These are phyloP conservation scores for Dactylellina sp. DNA, from an alignment of 2,329 filamentous ascomycete species.

Conservation along the genomic window DNA sequence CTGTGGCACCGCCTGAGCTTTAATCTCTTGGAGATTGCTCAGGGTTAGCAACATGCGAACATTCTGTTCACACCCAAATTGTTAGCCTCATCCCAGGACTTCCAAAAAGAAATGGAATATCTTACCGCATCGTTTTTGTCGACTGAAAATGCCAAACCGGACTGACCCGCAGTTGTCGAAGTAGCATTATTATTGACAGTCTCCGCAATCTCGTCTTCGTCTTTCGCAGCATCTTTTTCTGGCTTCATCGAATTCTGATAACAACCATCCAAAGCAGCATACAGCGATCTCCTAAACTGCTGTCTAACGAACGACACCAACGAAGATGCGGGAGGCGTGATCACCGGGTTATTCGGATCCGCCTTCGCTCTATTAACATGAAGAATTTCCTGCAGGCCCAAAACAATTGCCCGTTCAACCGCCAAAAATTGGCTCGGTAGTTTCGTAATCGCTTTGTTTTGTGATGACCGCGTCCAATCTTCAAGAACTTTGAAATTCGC, in stretches of 20 bases:
- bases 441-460: conserved; percentile 86
- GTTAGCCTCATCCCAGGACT: conserved; percentile 16
- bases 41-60: conserved; percentile 93
- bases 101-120: neutral
- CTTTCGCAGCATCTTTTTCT: conserved; percentile 71
- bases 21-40: conserved; percentile 87
- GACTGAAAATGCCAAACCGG: conserved; percentile 52
- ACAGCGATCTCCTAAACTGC: conserved; percentile 92
- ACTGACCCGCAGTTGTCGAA: conserved; percentile 40
- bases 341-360: conserved; percentile 78
- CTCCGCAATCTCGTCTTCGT: conserved; percentile 68
- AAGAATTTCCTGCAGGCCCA: conserved; percentile 92
- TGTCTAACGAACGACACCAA: conserved; percentile 88
- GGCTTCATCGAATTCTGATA: conserved; percentile 93
- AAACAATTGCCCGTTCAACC: conserved; percentile 84
- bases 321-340: conserved; percentile 88
- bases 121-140: conserved; percentile 55
- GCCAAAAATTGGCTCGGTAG: conserved; percentile 88
- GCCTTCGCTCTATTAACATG: conserved; percentile 88
- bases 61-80: conserved; percentile 70
- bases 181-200: conserved; percentile 61
- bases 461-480: conserved; percentile 87
- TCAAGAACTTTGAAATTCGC: conserved; percentile 93
- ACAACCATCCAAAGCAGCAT: conserved; percentile 93
- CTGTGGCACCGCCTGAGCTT: conserved; percentile 82